Percentiles rank a stretch among this genome's conserved stretches.
Evolutionary conservation across 345 rosid genomes (phyloP).

Genomic region (Boechera retrofracta): DNA sequence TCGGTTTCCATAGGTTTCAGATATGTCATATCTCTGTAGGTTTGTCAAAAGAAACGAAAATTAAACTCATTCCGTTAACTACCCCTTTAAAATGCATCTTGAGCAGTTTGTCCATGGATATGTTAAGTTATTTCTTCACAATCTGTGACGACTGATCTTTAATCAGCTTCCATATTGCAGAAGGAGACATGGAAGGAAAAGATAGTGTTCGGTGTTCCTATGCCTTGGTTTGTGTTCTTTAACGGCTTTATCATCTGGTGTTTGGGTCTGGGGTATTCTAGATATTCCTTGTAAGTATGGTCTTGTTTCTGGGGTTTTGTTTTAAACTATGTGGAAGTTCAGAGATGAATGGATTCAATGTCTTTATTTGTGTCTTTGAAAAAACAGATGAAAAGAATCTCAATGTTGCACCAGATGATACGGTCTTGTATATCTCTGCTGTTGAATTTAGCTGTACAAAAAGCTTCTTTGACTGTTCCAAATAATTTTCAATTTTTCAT

Average conservation of each 20-base stretch:
- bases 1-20: no score
- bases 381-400: conserved; percentile 25
- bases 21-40: no score
- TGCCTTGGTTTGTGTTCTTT: conserved; percentile 33
- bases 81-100: no score
- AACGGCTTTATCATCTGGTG: not conserved
- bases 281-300: conserved; percentile 42
- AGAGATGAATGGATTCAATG: conserved; percentile 37
- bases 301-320: conserved; percentile 24
- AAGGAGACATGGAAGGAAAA: conserved; percentile 26
- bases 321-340: not conserved
- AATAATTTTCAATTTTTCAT: not conserved
- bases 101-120: not conserved
- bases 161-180: conserved; percentile 28
- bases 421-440: conserved; percentile 8
- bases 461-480: conserved; percentile 28
- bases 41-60: no score
- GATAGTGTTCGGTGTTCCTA: not conserved
- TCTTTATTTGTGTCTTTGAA: conserved; percentile 34
- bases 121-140: conserved; percentile 6
- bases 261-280: conserved; percentile 24
- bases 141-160: conserved; percentile 32
- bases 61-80: no score
- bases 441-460: not conserved
- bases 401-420: not conserved